Evolutionary conservation across 495 filamentous ascomycete genomes (phyloP).

Genomic region (Xylaria scruposa): DNA sequence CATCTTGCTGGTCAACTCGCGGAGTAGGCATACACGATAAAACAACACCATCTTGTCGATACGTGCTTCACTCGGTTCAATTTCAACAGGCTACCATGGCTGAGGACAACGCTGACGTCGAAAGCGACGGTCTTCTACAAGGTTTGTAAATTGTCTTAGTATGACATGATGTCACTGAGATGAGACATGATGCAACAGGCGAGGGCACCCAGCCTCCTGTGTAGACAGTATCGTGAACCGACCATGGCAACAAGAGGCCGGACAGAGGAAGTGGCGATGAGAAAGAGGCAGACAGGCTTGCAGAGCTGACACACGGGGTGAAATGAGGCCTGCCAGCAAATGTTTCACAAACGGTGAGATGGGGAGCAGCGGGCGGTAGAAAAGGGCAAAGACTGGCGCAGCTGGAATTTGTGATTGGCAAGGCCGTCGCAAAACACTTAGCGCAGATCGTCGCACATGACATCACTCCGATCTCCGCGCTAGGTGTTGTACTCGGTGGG

Average conservation of each 20-base stretch:
- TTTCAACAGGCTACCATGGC: background rate
- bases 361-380: background rate
- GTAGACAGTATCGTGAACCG: slow-evolving; percentile 1
- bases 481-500: slow-evolving; percentile 15
- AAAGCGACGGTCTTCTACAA: background rate
- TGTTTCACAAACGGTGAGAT: slow-evolving; percentile 16
- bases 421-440: slow-evolving; percentile 19
- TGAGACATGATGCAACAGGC: slow-evolving; percentile 10
- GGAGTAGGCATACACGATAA: background rate
- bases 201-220: background rate
- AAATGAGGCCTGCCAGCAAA: slow-evolving; percentile 7
- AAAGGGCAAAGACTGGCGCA: slow-evolving; percentile 16
- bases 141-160: background rate
- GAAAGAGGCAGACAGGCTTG: background rate
- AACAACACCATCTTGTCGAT: background rate
- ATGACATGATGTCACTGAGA: no score
- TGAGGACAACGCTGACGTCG: background rate
- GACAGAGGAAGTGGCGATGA: background rate
- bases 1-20: background rate
- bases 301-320: slow-evolving; percentile 7
- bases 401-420: slow-evolving; percentile 21
- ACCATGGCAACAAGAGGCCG: background rate
- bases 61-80: background rate
- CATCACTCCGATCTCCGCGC: slow-evolving; percentile 21
- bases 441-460: slow-evolving; percentile 26